Evolutionary conservation across 306 rosid genomes (phyloP).

Genomic region (Cicer arietinum): DNA sequence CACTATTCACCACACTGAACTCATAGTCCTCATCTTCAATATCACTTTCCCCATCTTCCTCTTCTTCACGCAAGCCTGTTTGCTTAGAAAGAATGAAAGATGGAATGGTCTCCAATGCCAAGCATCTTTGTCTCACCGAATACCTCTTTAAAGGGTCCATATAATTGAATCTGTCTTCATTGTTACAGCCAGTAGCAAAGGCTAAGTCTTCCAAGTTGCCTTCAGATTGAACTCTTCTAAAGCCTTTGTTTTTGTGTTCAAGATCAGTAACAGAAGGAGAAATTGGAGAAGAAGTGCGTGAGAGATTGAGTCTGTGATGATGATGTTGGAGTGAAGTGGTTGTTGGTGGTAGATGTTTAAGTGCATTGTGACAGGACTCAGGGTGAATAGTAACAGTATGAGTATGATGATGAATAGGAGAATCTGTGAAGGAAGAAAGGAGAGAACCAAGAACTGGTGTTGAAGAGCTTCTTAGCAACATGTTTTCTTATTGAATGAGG

Average conservation of each 20-base stretch:
- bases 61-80: constrained; percentile 49
- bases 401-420: constrained; percentile 41
- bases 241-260: constrained; percentile 50
- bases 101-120: constrained; percentile 62
- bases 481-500: constrained; percentile 38
- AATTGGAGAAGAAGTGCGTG: constrained; percentile 70
- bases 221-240: constrained; percentile 82
- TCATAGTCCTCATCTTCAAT: constrained; percentile 46
- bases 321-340: constrained; percentile 45
- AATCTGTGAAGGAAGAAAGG: constrained; percentile 59
- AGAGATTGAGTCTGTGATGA: constrained; percentile 52
- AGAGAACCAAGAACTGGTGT: constrained; percentile 91
- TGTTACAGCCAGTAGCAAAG: constrained; percentile 46
- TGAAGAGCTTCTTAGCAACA: constrained; percentile 90
- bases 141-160: constrained; percentile 38
- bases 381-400: constrained; percentile 42
- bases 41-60: constrained; percentile 58
- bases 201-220: constrained; percentile 73
- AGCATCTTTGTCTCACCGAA: constrained; percentile 42
- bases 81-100: constrained; percentile 49
- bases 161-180: constrained; percentile 47
- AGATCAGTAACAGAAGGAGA: constrained; percentile 67
- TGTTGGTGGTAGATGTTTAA: constrained; percentile 56
- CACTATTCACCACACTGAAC: constrained; percentile 35
- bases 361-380: constrained; percentile 43